Evolutionary conservation across 2,329 filamentous ascomycete genomes (phyloP).

Genomic region (Cercospora sojina): DNA sequence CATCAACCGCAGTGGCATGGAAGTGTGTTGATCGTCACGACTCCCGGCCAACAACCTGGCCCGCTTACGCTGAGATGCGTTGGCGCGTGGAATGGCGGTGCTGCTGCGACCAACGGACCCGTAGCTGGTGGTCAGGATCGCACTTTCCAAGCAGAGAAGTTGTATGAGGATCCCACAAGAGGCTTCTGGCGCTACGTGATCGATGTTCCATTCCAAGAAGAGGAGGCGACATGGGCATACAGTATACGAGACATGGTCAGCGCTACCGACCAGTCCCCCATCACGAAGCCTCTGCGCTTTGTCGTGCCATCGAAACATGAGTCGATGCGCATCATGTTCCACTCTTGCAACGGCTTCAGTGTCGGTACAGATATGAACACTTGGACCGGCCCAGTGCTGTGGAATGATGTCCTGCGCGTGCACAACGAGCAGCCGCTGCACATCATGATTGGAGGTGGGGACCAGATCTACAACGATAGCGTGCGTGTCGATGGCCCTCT

Average conservation of each 20-base stretch:
- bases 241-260: slow-evolving; percentile 62
- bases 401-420: slow-evolving; percentile 63
- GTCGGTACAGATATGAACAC: slow-evolving; percentile 63
- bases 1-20: slow-evolving; percentile 67
- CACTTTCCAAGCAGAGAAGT: slow-evolving; percentile 52
- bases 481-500: slow-evolving; percentile 83
- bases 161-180: slow-evolving; percentile 60
- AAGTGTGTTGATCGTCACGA: slow-evolving; percentile 79
- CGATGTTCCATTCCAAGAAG: slow-evolving; percentile 65
- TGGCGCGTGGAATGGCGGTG: slow-evolving; percentile 44
- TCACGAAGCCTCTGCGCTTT: slow-evolving; percentile 49
- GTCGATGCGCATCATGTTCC: slow-evolving; percentile 69
- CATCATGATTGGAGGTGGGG: slow-evolving; percentile 82
- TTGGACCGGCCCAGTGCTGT: slow-evolving; percentile 60
- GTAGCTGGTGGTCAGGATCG: slow-evolving; percentile 27
- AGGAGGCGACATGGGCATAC: slow-evolving; percentile 79
- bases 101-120: slow-evolving; percentile 27
- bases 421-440: slow-evolving; percentile 62
- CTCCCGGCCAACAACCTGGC: slow-evolving; percentile 64
- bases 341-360: slow-evolving; percentile 68
- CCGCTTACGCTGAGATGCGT: slow-evolving; percentile 59
- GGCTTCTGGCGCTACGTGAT: slow-evolving; percentile 61
- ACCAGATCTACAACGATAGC: slow-evolving; percentile 77
- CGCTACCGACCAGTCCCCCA: slow-evolving; percentile 24
- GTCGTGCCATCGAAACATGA: slow-evolving; percentile 59